Evolutionary conservation across 73 alveolate species (phyloP).

Genomic region (Tetrahymena elliotti): DNA sequence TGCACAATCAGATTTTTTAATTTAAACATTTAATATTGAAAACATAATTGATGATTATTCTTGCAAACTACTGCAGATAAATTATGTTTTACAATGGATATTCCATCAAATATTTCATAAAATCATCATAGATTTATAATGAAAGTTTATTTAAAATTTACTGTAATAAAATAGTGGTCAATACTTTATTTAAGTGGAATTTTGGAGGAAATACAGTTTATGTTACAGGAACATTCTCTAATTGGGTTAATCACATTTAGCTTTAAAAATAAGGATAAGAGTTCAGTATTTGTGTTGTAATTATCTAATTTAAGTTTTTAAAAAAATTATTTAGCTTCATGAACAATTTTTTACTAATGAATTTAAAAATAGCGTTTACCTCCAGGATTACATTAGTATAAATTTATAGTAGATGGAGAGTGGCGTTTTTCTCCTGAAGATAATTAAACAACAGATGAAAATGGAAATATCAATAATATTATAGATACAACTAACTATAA

Average conservation of each 20-base stretch:
- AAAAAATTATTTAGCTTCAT: not conserved
- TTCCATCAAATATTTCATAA: too few species aligned
- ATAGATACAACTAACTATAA: conserved; percentile 58
- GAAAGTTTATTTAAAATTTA: not conserved
- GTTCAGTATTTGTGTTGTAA: conserved; percentile 16
- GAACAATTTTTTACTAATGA: not conserved
- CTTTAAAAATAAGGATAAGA: conserved; percentile 53
- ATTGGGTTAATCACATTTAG: conserved; percentile 65
- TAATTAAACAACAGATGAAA: conserved; percentile 62
- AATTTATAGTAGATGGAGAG: conserved; percentile 91
- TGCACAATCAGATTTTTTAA: too few species aligned
- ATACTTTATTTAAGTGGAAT: conserved; percentile 62
- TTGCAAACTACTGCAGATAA: not conserved
- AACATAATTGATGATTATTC: too few species aligned
- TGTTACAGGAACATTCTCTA: conserved; percentile 67
- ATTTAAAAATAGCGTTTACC: conserved; percentile 16
- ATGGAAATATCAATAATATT: conserved; percentile 77
- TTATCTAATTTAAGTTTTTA: not conserved
- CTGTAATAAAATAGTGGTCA: not conserved
- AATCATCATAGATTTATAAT: not conserved
- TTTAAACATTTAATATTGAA: too few species aligned
- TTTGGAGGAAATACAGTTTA: conserved; percentile 69
- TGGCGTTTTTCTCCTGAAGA: conserved; percentile 97
- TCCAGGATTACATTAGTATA: conserved; percentile 77
- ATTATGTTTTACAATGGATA: not conserved